Evolutionary conservation across 441 rosid genomes (phyloP), one percentile per base, ranked within the genome.

Genomic region (Populus hybrid): DNA sequence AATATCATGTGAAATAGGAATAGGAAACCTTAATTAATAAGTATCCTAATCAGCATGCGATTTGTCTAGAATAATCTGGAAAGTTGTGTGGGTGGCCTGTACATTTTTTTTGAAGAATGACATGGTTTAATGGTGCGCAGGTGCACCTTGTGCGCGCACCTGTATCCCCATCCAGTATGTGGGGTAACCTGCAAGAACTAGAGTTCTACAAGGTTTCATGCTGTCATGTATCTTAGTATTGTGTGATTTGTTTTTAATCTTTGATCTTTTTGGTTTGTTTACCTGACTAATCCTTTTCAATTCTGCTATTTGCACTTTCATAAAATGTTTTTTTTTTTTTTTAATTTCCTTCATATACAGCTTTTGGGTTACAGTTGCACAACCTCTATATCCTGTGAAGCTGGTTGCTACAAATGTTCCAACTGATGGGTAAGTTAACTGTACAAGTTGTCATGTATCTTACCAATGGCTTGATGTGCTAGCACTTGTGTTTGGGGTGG

Each of bases 331-430:
- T 65, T 26, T 3, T 24, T 28, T 68, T 71, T 6, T 56, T 74
- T n/a, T n/a, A 72, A 76, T 75, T 3, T 80, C n/a, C 66, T 76
- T 76, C 35, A 73, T 87, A 29, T 83, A 65, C 92, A 97, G 99
- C 74, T 97, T 97, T 82, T 94, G 86, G 93, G 86, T 86, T 81
- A 76, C 94, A 14, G 72, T 89, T 76, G 87, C 84, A 8, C 91
- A 92, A 82, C 97, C 95, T 42, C 83, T 97, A 28, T 74, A 28
- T 76, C 93, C 99, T 75, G 88, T 90, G 82, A 97, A 89, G 92
- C 75, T 94, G 88, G 77, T 80, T 69, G 74, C 87, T 68, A 73
- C 94, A 7, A 85, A 71, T 86, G 77, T 89, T 78, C 92, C 93
- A 68, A 70, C 88, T 76, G 99, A 97, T 82, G 97, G 94, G 99